Base-by-base conservation (phyloP, 2,329 filamentous ascomycete species). In the Achaetomium macrosporum region DNA sequence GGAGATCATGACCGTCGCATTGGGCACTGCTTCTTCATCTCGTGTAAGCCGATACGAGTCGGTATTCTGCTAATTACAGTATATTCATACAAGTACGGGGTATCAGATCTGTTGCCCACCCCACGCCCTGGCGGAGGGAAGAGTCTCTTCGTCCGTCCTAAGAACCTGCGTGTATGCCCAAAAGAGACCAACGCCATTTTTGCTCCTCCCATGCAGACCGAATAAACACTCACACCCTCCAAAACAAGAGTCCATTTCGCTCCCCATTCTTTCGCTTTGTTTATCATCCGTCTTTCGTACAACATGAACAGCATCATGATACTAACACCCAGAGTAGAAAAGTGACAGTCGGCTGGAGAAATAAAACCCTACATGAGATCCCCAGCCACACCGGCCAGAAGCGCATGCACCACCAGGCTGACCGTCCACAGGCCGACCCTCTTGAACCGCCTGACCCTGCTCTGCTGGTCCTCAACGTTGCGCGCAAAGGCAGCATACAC, bases 351-450 rank as follows among this genome's bases (percentile, higher is more conserved):
- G n/a, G n/a, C 16, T 11, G 20, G 19, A 33, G 31, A 52, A 41
- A 36, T 7, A 51, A 42, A 43, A 43, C 5, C 2, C 33, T 59
- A 69, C 47, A 83, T 76, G 55, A 84, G 73, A 59, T 90, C 93
- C 15, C 92, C 92, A 5, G 91, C 92, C 77, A 97, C 87, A 10
- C 93, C 93, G 73, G 97, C 87, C 66, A 97, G 93, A 35, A 99
- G 79, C 3, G 92, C 93, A 67, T 99, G 93, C 8, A 92, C 88
- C 7, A 92, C 89, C 53, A 99, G 75, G 62, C 92, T 91, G 51
- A 97, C 77, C 3, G 90, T 96, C 93, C 93, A 99, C 64, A 97
- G 85, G 31, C 93, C 93, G 29, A 71, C 93, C 71, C 97, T 96
- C 69, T 91, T 95, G 66, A 99, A 86, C 42, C 93, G 80, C 47